Evolutionary conservation across 2,329 filamentous ascomycete genomes (phyloP), one percentile per base, ranked within the genome.

Genomic region (Cercospora sp.): DNA sequence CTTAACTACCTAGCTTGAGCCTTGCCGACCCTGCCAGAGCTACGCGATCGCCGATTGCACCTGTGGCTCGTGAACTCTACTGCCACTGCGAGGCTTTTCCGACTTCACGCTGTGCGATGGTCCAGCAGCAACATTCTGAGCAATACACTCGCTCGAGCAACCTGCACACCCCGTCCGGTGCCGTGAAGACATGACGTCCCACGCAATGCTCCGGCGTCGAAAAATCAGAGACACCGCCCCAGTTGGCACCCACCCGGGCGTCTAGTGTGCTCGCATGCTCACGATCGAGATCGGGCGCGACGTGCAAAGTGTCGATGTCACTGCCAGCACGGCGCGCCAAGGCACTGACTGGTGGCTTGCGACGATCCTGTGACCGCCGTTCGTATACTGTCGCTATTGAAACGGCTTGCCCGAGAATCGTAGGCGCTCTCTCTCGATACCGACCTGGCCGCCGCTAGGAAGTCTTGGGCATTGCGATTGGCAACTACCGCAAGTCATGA

Each of bases 361-460:
- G 53, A 58, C 53, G 53, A 58, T 58, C 53, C 53, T 58, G 53
- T 58, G 53, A 58, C 53, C 53, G 53, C 53, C 53, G 26, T 33
- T 58, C 30, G 26, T 33, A 31, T 58, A 3, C 53, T 28, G 53
- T 28, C 53, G 51, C 53, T 58, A 58, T 58, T 58, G 53, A 58
- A 58, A 58, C 53, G 48, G 53, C 53, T 30, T 33, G 53, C 26
- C 53, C 53, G 53, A 28, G 53, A 20, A 51, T 20, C 5, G 13
- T 48, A 51, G 45, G 45, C 45, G 45, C 45, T 23, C 45, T 18
- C 42, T 16, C 36, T 23, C 45, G 45, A 51, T 13, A 13, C 45
- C 45, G 18, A 23, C 45, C 45, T 51, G 45, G 45, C 45, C 20
- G 45, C 45, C 45, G 45, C 45, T 51, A 18, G 42, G 42, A 48